Percentiles rank a stretch among this genome's conserved stretches.
phyloP scores from a whole-genome alignment of 805 yeast genomes.

The Schizosaccharomyces osmophilus region DNA sequence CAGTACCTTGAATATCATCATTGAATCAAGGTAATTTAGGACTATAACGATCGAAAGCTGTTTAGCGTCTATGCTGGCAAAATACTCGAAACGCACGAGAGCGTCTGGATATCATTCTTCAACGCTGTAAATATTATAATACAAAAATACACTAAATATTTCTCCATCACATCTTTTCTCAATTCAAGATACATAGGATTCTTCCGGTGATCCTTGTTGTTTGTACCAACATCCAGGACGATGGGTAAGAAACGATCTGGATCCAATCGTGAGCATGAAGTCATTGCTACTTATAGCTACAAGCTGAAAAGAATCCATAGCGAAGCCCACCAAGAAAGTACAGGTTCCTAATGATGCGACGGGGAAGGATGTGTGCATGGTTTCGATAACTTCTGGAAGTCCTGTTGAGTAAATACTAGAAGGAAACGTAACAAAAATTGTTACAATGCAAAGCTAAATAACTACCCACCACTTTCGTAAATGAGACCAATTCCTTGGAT shows the following conservation, averaged over 20 bases:
- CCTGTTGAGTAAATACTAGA: no score
- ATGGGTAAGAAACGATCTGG: constrained; percentile 87
- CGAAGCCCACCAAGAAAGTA: no score
- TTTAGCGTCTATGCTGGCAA: constrained; percentile 82
- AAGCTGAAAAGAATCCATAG: no score
- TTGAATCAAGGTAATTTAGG: constrained; percentile 64
- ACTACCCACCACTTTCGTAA: no score
- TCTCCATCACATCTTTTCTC: constrained; percentile 60
- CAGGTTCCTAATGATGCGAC: no score
- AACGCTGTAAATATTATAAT: constrained; percentile 45
- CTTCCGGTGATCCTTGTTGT: constrained; percentile 50
- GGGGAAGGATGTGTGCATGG: no score
- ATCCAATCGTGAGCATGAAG: constrained; percentile 86
- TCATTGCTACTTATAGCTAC: no score
- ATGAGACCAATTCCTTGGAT: no score
- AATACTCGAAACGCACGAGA: constrained; percentile 86
- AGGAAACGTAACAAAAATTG: no score
- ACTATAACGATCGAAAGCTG: constrained; percentile 53
- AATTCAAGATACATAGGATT: constrained; percentile 88
- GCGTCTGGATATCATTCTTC: constrained; percentile 67
- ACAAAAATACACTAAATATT: constrained; percentile 63
- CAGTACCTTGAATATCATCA: constrained; percentile 97
- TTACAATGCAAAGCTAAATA: no score
- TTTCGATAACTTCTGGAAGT: no score
- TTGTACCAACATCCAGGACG: constrained; percentile 79